Conservation (phyloP, 768 basidiomycete species). For the Naganishia randhawae region DNA sequence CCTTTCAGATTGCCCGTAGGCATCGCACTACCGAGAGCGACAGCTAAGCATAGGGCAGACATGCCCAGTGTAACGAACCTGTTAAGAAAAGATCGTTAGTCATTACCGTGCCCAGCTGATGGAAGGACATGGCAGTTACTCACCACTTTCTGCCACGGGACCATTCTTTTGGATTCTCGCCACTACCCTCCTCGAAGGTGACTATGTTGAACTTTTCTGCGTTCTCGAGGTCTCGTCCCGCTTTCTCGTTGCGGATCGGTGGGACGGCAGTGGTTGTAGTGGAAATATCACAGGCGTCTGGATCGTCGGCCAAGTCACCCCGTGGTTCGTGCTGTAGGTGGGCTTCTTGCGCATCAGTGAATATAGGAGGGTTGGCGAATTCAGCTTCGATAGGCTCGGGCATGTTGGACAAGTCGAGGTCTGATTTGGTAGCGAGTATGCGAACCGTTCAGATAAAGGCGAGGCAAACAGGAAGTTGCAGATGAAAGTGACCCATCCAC, state of each 20-base stretch:
- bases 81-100: neutral
- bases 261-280: neutral
- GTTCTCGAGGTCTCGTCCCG: neutral
- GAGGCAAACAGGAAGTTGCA: too few relatives aligned
- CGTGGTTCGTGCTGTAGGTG: slow-evolving; percentile 2
- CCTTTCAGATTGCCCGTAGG: slow-evolving; percentile 41
- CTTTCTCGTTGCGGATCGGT: neutral
- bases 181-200: slow-evolving; percentile 29
- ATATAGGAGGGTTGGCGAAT: neutral
- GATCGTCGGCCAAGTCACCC: slow-evolving; percentile 8
- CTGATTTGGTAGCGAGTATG: neutral
- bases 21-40: slow-evolving; percentile 41
- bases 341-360: neutral
- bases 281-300: neutral
- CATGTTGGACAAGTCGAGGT: neutral
- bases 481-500: too few relatives aligned
- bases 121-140: neutral
- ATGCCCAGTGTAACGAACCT: slow-evolving; percentile 30
- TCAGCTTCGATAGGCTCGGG: neutral
- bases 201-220: slow-evolving; percentile 32
- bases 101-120: neutral
- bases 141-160: slow-evolving; percentile 34
- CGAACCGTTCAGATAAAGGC: neutral
- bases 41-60: slow-evolving; percentile 39
- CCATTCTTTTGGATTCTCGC: slow-evolving; percentile 39